Evolutionary conservation across 768 basidiomycete genomes (phyloP), one percentile per base, ranked within the genome.

Genomic region (Naganishia antarctica): DNA sequence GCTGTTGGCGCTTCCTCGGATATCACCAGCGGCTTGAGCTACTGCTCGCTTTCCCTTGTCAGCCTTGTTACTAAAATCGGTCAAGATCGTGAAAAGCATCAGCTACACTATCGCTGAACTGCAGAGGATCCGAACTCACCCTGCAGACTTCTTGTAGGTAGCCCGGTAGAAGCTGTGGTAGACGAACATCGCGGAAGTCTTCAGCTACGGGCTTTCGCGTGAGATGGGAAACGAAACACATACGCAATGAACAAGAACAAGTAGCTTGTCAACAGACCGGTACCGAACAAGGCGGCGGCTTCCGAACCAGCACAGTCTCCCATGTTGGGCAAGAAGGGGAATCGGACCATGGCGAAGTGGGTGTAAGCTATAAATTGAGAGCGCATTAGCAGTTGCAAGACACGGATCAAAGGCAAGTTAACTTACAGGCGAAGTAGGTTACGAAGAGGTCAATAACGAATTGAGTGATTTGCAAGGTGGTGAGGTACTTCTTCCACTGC

Each of bases 401-500:
- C 43, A 29, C 60, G 70, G 81, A 65, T 25, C 40, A 31, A 25
- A 58, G 26, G 60, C 62, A 23, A 69, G 63, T 37, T 46, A 15
- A 25, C 32, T 45, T 37, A 66, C 93, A 92, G 74, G 90, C 96
- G 70, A 93, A 96, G 82, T 96, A 98, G 67, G 93, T 90, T 63
- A 88, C 80, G 77, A 83, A 83, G 21, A 99, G 80, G 79, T 99
- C 94, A 73, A 98, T 86, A 68, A 98, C 79, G 76, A 98, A 99
- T 80, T 99, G 96, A 25, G 83, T 83, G 71, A 99, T 99, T 81
- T 99, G 96, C 87, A 99, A 88, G 26, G 84, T 85, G 43, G 96
- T 99, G 67, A 98, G 79, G 79, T 99, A 92, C 79, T 92, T 92
- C 82, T 99, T 99, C 96, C 96, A 99, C 94, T 93, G 72, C 8